Percentiles rank a stretch among this genome's conserved stretches.
These are phyloP conservation scores for Trichoderma simmonsii DNA, from an alignment of 2,329 filamentous ascomycete genomes.

Conservation along the genomic window DNA sequence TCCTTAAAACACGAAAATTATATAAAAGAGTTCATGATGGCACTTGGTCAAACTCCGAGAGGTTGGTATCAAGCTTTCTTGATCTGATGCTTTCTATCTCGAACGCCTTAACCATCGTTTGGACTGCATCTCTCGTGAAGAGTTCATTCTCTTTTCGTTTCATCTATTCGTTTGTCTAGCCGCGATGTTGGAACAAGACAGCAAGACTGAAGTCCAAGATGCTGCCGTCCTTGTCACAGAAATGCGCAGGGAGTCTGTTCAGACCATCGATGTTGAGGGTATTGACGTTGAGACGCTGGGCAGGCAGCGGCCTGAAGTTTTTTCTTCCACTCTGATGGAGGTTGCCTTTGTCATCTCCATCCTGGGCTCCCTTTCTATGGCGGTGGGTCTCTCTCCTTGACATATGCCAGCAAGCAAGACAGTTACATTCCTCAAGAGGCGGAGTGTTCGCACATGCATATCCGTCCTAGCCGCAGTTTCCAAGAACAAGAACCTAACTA, in stretches of 20 bases:
- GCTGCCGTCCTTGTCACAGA: slow-evolving; percentile 16
- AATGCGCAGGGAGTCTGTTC: slow-evolving; percentile 20
- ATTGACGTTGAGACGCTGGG: slow-evolving; percentile 54
- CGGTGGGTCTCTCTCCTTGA: slow-evolving; percentile 38
- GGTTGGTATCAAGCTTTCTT: background rate
- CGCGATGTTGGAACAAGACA: slow-evolving; percentile 14
- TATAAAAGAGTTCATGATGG: slow-evolving; percentile 9
- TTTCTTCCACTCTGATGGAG: slow-evolving; percentile 52
- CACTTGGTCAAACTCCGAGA: background rate
- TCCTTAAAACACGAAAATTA: background rate
- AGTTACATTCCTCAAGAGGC: slow-evolving; percentile 6
- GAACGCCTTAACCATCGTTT: background rate
- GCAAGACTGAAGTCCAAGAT: slow-evolving; percentile 15
- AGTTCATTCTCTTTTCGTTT: background rate
- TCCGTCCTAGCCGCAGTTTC: background rate
- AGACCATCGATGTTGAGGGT: slow-evolving; percentile 29
- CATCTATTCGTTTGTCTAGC: background rate
- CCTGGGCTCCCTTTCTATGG: slow-evolving; percentile 56
- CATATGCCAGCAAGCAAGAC: slow-evolving; percentile 1
- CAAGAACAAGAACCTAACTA: background rate
- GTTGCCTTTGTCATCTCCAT: slow-evolving; percentile 58
- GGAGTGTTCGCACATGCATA: background rate
- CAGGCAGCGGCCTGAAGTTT: slow-evolving; percentile 54
- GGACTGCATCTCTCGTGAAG: background rate
- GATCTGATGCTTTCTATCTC: background rate